A percentile compares a stretch with the other conserved stretches of the same genome.
Conservation (phyloP, 768 basidiomycete species). For the Neoboletus brunneissimus region DNA sequence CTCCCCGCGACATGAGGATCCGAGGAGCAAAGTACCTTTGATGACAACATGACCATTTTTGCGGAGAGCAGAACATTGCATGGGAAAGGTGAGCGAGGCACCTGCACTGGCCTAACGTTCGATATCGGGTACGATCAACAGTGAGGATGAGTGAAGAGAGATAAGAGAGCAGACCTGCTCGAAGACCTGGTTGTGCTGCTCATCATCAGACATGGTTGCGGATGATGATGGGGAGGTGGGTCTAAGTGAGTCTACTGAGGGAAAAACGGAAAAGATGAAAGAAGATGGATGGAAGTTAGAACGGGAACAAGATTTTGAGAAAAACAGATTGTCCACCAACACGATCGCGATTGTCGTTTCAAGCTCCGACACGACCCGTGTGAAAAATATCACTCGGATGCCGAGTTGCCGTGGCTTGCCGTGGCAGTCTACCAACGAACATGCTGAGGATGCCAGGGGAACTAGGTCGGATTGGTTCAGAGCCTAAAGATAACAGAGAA, state of each 20-base stretch:
- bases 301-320: slow-evolving; percentile 23
- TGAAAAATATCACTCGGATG: slow-evolving; percentile 3
- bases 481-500: neutral
- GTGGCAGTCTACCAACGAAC: neutral
- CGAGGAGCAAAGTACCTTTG: slow-evolving; percentile 52
- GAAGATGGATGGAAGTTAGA: slow-evolving; percentile 23
- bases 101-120: slow-evolving; percentile 59
- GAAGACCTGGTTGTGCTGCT: slow-evolving; percentile 87
- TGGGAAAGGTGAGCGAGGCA: slow-evolving; percentile 77
- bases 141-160: slow-evolving; percentile 4
- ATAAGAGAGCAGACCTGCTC: slow-evolving; percentile 56
- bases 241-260: slow-evolving; percentile 24
- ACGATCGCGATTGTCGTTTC: slow-evolving; percentile 35
- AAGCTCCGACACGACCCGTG: slow-evolving; percentile 42
- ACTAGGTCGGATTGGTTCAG: neutral
- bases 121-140: slow-evolving; percentile 19
- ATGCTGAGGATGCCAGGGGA: neutral
- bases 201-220: slow-evolving; percentile 82
- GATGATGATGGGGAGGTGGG: slow-evolving; percentile 11
- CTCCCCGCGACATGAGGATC: neutral
- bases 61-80: slow-evolving; percentile 96
- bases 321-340: slow-evolving; percentile 6
- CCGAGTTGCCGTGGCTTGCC: slow-evolving; percentile 17
- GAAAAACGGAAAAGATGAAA: slow-evolving; percentile 24
- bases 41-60: slow-evolving; percentile 95